A percentile compares a stretch with the other conserved stretches of the same genome.
These are phyloP conservation scores for Leccinum longicurvipes DNA, from an alignment of 768 basidiomycete species.

Conservation along the genomic window DNA sequence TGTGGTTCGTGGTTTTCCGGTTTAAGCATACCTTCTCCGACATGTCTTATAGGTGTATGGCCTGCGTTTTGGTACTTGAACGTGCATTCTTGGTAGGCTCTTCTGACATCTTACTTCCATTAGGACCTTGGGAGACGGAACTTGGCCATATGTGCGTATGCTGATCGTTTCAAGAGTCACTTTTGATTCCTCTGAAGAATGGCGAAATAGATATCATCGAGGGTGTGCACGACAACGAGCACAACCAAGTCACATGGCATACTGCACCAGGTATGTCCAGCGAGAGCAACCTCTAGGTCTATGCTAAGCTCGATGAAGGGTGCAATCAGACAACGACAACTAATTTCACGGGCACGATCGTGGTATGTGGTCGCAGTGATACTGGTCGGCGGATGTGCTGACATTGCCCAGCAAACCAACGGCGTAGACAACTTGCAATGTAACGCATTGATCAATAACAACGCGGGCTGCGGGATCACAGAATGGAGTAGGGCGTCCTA, in stretches of 20 bases:
- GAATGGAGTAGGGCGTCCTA: constrained; percentile 84
- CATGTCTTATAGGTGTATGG: constrained; percentile 58
- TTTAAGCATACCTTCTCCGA: constrained; percentile 1
- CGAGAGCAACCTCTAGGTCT: neutral
- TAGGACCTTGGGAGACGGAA: constrained; percentile 42
- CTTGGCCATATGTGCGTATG: constrained; percentile 61
- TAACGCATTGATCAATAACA: constrained; percentile 47
- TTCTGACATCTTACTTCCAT: constrained; percentile 4
- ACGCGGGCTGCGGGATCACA: constrained; percentile 73
- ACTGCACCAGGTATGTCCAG: constrained; percentile 51
- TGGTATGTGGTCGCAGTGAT: constrained; percentile 40
- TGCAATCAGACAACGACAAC: constrained; percentile 54
- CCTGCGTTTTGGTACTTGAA: constrained; percentile 68
- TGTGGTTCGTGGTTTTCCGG: constrained; percentile 51
- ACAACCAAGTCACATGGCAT: constrained; percentile 84
- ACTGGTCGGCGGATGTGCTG: neutral
- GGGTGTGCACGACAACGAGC: constrained; percentile 80
- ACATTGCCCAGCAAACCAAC: constrained; percentile 40
- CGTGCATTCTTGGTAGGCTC: neutral
- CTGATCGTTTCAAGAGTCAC: neutral
- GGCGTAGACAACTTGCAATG: constrained; percentile 52
- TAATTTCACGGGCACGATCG: constrained; percentile 61
- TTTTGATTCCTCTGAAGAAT: constrained; percentile 37
- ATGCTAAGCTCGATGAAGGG: constrained; percentile 34
- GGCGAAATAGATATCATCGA: constrained; percentile 86